Conservation (phyloP, 1,284 basidiomycete genomes). For the Ceratobasidium sp. region DNA sequence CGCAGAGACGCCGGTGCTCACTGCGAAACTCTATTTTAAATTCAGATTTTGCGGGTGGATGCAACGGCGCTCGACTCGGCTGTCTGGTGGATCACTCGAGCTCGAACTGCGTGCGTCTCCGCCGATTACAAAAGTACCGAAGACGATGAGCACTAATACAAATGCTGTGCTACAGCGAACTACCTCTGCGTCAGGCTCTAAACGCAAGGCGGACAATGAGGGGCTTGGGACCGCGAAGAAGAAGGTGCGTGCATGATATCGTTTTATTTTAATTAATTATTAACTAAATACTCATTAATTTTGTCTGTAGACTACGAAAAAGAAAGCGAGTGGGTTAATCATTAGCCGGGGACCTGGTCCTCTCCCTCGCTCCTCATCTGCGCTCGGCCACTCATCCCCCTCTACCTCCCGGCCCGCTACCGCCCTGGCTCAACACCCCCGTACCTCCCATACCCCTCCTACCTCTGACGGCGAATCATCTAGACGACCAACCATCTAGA, state of each 20-base stretch:
- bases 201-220: constrained; percentile 42
- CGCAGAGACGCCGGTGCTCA: background rate
- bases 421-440: constrained; percentile 40
- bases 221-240: constrained; percentile 35
- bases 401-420: constrained; percentile 26
- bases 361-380: constrained; percentile 32
- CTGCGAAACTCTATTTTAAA: background rate
- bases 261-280: background rate
- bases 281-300: background rate
- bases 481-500: constrained; percentile 28
- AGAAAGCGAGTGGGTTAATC: constrained; percentile 30
- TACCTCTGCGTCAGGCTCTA: constrained; percentile 11
- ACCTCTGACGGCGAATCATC: constrained; percentile 42
- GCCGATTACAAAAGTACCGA: constrained; percentile 16
- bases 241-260: constrained; percentile 16
- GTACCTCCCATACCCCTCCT: constrained; percentile 43
- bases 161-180: constrained; percentile 19
- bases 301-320: constrained; percentile 20
- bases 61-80: constrained; percentile 24
- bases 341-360: constrained; percentile 33
- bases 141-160: constrained; percentile 42
- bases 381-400: constrained; percentile 29
- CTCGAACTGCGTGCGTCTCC: constrained; percentile 28
- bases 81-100: constrained; percentile 38
- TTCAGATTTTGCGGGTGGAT: background rate